phyloP scores from a whole-genome alignment of 2,329 filamentous ascomycete species.

The Madurella mycetomatis region DNA sequence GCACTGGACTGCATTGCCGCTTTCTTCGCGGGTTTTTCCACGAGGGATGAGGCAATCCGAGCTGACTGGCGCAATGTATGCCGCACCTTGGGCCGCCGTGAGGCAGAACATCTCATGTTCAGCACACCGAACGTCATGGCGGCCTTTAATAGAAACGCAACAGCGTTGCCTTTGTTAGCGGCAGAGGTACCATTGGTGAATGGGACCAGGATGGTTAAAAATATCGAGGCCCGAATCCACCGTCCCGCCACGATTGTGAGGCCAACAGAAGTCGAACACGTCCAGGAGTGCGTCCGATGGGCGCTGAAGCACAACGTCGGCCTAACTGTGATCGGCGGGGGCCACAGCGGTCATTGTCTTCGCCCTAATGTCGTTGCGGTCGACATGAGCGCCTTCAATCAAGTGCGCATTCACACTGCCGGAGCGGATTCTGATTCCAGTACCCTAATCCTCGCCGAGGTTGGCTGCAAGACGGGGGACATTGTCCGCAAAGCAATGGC shows the following conservation, averaged over 20 bases:
- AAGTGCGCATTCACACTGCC: conserved; percentile 40
- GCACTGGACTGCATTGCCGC: conserved; percentile 46
- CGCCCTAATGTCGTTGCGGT: conserved; percentile 49
- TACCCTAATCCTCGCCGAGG: conserved; percentile 45
- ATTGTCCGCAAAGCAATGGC: conserved; percentile 46
- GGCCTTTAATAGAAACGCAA: conserved; percentile 45
- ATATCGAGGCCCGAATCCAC: conserved; percentile 43
- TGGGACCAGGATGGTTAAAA: conserved; percentile 41
- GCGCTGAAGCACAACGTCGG: conserved; percentile 42
- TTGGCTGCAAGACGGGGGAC: conserved; percentile 54
- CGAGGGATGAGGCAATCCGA: conserved; percentile 33
- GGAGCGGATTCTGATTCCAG: conserved; percentile 22
- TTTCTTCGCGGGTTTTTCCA: conserved; percentile 46
- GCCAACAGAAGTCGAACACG: conserved; percentile 43
- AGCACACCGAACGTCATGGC: conserved; percentile 46
- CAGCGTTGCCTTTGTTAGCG: conserved; percentile 39
- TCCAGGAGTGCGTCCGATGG: conserved; percentile 55
- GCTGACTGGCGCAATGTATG: conserved; percentile 49
- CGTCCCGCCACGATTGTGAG: conserved; percentile 41
- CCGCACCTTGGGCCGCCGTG: conserved; percentile 39
- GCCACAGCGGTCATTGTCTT: conserved; percentile 58
- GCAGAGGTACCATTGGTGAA: conserved; percentile 35
- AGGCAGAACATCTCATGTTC: conserved; percentile 43
- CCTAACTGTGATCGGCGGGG: conserved; percentile 52
- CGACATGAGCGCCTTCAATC: conserved; percentile 54